phyloP scores from a whole-genome alignment of 257 asterid species.

The Solanum paucissectum region DNA sequence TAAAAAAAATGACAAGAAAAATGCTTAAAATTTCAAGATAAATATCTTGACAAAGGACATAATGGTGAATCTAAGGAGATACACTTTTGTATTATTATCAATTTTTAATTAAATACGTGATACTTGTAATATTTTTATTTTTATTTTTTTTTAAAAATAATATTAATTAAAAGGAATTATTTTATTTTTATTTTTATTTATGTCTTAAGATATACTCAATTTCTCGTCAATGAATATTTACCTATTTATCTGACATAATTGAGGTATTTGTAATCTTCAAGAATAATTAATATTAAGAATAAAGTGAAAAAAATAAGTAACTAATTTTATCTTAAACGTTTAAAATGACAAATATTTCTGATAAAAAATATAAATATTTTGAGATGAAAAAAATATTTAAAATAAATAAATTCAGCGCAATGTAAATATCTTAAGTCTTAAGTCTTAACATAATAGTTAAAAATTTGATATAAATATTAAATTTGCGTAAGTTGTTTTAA shows the following conservation, averaged over 20 bases:
- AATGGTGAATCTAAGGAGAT: neutral
- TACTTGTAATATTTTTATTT: neutral
- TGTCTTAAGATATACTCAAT: neutral
- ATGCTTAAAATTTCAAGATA: neutral
- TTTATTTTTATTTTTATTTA: neutral
- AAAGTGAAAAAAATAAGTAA: neutral
- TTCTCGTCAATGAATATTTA: neutral
- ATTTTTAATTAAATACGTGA: neutral
- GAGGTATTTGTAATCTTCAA: neutral
- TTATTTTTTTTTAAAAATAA: accelerated
- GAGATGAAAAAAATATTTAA: neutral
- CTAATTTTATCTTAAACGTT: neutral
- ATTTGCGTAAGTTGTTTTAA: neutral
- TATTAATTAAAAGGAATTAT: neutral
- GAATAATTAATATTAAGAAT: neutral
- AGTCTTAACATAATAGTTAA: neutral
- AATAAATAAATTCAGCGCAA: neutral
- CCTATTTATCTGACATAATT: neutral
- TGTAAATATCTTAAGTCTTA: neutral
- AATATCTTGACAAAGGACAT: neutral
- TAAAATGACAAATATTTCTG: neutral
- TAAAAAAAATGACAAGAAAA: neutral
- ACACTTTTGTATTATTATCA: neutral
- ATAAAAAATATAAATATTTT: neutral
- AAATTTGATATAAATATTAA: neutral